Conservation (phyloP, 2,329 filamentous ascomycete genomes). For the Cladosporium austrohemisphaericum region DNA sequence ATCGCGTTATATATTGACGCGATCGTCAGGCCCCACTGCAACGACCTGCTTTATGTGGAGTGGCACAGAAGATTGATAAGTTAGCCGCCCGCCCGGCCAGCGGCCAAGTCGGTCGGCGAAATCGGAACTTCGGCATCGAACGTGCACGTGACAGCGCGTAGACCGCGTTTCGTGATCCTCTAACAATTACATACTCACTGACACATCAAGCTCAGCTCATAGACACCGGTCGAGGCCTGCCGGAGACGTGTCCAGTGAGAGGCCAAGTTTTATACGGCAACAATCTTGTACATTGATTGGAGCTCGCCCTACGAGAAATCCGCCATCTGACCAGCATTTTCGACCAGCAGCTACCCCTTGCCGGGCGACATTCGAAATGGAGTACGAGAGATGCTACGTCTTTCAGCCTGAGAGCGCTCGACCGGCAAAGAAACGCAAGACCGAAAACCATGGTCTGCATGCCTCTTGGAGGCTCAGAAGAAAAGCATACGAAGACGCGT, state of each 20-base stretch:
- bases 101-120: neutral
- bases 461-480: conserved; percentile 50
- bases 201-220: too few relatives aligned
- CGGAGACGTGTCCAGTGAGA: neutral
- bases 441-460: conserved; percentile 31
- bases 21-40: conserved; percentile 6
- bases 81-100: neutral
- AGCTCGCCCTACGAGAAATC: too few relatives aligned
- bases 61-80: neutral
- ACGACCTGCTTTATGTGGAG: conserved; percentile 9
- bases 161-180: too few relatives aligned
- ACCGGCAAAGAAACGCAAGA: conserved; percentile 40
- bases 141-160: conserved; percentile 3
- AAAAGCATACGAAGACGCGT: conserved; percentile 58
- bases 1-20: conserved; percentile 8
- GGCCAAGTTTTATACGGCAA: neutral
- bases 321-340: too few relatives aligned
- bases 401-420: conserved; percentile 38
- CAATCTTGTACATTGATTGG: too few relatives aligned
- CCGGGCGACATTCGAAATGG: conserved; percentile 40
- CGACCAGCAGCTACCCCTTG: too few relatives aligned
- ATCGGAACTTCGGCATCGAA: neutral
- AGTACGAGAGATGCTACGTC: conserved; percentile 48
- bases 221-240: too few relatives aligned
- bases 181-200: too few relatives aligned